Base-by-base conservation (phyloP, 139 green algal species). In the Haematococcus lacustris region DNA sequence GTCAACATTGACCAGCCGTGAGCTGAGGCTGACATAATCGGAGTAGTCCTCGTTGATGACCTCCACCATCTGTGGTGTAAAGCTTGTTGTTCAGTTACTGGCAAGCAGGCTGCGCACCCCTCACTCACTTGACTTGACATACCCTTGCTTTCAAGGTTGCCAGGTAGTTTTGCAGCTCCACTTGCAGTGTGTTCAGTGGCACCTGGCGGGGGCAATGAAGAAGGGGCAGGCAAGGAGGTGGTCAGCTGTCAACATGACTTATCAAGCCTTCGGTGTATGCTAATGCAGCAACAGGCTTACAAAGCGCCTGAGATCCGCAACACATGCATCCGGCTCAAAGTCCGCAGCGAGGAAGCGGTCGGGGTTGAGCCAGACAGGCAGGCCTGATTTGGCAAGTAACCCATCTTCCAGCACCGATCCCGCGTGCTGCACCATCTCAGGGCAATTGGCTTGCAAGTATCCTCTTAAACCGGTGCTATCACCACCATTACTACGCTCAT, bases 21-120 rank as follows among this genome's bases (percentile, higher is more conserved):
- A 88, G 73, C 80, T 92, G 7, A 98, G 85, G 66, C 82, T 85
- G 23, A 97, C 90, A 78, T 97, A 98, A 59, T 97, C 92, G 35
- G 84, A 74, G 72, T 96, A 98, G 82, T 98, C 91, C 47, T 91
- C 84, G 61, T 98, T 98, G 82, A 98, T 92, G 1, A 97, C 88
- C 78, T 95, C 89, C 32, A 94, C 86, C 2, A 96, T 75, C 79
- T 88, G 76, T 57, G 21, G 13, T 28, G 13, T 28, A 57, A 57
- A 57, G 13, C 47, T 28, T 21, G 21, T 57, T 28, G 13, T 21
- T 21, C 13, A 13, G 13, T 57, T 13, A 57, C 47, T 57, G 13
- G 47, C 13, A 13, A 57, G 13, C 13, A 57, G 21, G 21, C 21
- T 21, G 21, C 47, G 47, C 21, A 57, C 47, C 47, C 47, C 47